Evolutionary conservation across 2,329 filamentous ascomycete genomes (phyloP), one percentile per base, ranked within the genome.

Genomic region (Fusarium sp.): DNA sequence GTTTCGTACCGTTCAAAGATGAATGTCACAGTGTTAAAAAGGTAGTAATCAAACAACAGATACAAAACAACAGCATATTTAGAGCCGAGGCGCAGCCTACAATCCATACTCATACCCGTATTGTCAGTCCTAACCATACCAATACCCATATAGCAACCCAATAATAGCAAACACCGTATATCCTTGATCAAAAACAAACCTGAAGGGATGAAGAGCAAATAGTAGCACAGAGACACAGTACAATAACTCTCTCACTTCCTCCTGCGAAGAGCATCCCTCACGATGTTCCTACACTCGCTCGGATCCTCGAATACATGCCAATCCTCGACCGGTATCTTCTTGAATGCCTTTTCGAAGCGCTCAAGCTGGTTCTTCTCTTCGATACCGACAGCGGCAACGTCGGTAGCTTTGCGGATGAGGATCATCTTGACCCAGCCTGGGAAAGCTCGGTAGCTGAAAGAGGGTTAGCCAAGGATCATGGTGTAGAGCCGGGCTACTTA

Each of bases 261-360:
- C 41, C 47, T 60, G 14, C 57, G 56, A 17, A 74, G 45, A 7
- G 68, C 57, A 33, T 70, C 65, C 43, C 67, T 65, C 10, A 77
- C 69, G 54, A 76, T 70, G 33, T 65, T 49, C 14, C 69, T 53
- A 41, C 85, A 88, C 76, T 96, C 91, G 35, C 81, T 77, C 0
- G 94, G 87, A 25, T 92, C 83, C 55, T 92, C 86, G 73, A 97
- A 98, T 0, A 97, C 88, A 70, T 88, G 85, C 93, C 94, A 98
- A 0, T 87, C 75, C 23, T 83, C 78, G 38, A 78, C 80, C 0
- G 93, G 91, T 9, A 97, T 80, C 36, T 82, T 87, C 65, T 88
- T 80, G 73, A 98, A 98, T 0, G 94, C 94, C 69, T 87, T 85
- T 72, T 93, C 87, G 69, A 98, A 98, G 27, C 95, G 82, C 65